phyloP scores from a whole-genome alignment of 1,139 yeast genomes.

The Chernovozyma aurita region DNA sequence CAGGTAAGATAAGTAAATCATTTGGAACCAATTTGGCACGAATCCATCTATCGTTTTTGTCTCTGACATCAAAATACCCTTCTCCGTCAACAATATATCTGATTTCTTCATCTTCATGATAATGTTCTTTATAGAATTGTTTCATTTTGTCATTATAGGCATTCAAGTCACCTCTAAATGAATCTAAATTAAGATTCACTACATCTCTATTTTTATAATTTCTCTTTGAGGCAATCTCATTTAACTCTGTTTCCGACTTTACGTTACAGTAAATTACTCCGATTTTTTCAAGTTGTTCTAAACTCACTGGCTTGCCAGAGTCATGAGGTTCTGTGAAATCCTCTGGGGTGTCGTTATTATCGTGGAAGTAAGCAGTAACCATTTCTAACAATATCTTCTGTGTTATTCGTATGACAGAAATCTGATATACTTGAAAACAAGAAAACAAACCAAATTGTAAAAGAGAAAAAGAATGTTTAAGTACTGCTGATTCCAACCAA shows the following conservation, averaged over 20 bases:
- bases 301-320: conserved; percentile 55
- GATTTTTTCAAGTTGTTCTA: conserved; percentile 46
- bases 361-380: conserved; percentile 69
- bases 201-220: conserved; percentile 77
- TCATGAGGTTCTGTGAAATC: conserved; percentile 70
- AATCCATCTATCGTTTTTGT: conserved; percentile 69
- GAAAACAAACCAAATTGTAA: background rate
- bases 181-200: conserved; percentile 54
- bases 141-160: conserved; percentile 63
- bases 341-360: conserved; percentile 53
- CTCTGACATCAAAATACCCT: conserved; percentile 89
- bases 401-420: background rate
- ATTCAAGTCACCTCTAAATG: conserved; percentile 59
- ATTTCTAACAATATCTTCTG: conserved; percentile 18
- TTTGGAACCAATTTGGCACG: conserved; percentile 59
- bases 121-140: conserved; percentile 77
- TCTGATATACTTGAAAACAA: too few relatives aligned
- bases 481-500: background rate
- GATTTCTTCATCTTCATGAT: conserved; percentile 97
- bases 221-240: conserved; percentile 63
- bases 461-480: background rate
- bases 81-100: conserved; percentile 85
- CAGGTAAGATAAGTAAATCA: conserved; percentile 76
- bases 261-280: conserved; percentile 71
- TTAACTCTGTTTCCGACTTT: conserved; percentile 51